Conservation (phyloP, 495 filamentous ascomycete species). For the Hypoxylon intermedium region DNA sequence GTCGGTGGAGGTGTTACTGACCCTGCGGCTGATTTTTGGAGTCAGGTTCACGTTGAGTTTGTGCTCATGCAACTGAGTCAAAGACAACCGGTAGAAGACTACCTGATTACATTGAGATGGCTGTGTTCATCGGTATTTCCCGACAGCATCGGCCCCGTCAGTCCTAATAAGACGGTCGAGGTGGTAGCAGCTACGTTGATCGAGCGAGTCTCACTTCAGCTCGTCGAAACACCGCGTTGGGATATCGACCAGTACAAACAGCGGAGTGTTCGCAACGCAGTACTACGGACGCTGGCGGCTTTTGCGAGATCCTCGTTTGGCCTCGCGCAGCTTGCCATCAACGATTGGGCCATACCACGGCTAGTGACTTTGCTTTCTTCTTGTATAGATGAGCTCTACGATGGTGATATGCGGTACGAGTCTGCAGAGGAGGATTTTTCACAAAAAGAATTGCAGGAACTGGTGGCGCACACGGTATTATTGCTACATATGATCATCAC, state of each 20-base stretch:
- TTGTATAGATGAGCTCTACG: conserved; percentile 54
- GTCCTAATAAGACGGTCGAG: conserved; percentile 41
- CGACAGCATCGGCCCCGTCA: conserved; percentile 53
- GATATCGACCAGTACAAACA: conserved; percentile 42
- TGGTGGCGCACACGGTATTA: conserved; percentile 40
- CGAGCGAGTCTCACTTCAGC: conserved; percentile 49
- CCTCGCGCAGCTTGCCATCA: conserved; percentile 46
- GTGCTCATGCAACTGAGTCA: conserved; percentile 52
- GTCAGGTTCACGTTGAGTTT: conserved; percentile 55
- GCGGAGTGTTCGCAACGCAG: conserved; percentile 42
- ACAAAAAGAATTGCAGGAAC: conserved; percentile 29
- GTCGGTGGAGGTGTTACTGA: conserved; percentile 27
- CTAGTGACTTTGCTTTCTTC: conserved; percentile 48
- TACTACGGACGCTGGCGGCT: conserved; percentile 46
- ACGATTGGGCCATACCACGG: conserved; percentile 50
- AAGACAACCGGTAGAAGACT: conserved; percentile 54
- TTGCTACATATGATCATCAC: conserved; percentile 55
- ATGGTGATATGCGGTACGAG: conserved; percentile 45
- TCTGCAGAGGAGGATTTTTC: conserved; percentile 25
- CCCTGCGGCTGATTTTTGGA: conserved; percentile 52
- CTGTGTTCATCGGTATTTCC: conserved; percentile 52
- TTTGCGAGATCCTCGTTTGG: conserved; percentile 52
- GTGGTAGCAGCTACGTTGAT: conserved; percentile 48
- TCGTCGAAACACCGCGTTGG: conserved; percentile 50
- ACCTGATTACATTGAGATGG: conserved; percentile 48